These are phyloP conservation scores for Calonectria multiphialidica DNA, from an alignment of 2,329 filamentous ascomycete species.

Conservation along the genomic window DNA sequence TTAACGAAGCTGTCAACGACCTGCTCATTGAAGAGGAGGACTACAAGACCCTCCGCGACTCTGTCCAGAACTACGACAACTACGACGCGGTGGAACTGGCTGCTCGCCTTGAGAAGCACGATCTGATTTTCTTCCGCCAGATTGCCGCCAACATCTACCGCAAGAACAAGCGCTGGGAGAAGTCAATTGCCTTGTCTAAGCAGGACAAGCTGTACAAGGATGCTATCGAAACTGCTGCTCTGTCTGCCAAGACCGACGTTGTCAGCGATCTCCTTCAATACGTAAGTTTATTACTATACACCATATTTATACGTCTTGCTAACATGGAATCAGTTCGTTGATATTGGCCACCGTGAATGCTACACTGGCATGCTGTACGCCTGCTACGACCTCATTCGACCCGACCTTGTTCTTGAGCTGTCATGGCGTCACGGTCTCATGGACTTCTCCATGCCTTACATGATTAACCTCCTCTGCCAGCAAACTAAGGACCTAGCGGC, in stretches of 20 bases:
- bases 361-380: conserved; percentile 99
- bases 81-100: conserved; percentile 96
- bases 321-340: conserved; percentile 81
- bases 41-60: conserved; percentile 98
- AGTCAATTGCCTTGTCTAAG: conserved; percentile 97
- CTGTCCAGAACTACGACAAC: conserved; percentile 98
- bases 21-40: conserved; percentile 98
- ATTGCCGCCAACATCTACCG: conserved; percentile 98
- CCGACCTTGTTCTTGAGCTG: conserved; percentile 93
- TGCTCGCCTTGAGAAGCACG: conserved; percentile 93
- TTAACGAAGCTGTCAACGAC: conserved; percentile 98
- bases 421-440: conserved; percentile 96
- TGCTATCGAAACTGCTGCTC: conserved; percentile 96
- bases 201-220: conserved; percentile 99
- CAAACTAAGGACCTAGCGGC: conserved; percentile 87
- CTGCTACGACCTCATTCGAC: conserved; percentile 96
- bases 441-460: conserved; percentile 99
- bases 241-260: conserved; percentile 90
- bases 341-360: conserved; percentile 98
- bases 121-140: conserved; percentile 98
- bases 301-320: conserved; percentile 40
- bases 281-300: conserved; percentile 71
- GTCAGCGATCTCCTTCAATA: conserved; percentile 97
- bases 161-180: conserved; percentile 99
- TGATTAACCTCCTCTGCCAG: conserved; percentile 97